These are phyloP conservation scores for Plasmodium cynomolgi DNA, from an alignment of 169 alveolate genomes.

Conservation along the genomic window DNA sequence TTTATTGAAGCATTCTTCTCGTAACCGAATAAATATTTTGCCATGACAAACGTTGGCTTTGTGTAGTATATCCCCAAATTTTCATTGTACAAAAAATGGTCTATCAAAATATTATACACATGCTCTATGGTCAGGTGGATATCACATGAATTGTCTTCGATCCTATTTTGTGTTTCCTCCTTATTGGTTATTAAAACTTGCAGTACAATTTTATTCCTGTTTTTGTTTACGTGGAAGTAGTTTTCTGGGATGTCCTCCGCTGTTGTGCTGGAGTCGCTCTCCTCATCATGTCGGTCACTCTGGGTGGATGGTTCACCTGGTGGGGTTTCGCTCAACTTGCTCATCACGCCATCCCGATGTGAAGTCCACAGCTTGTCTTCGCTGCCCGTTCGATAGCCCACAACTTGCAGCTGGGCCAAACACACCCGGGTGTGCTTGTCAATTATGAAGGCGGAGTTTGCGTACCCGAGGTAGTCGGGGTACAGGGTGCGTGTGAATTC, in stretches of 20 bases:
- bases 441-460: constrained; percentile 23
- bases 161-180: background rate
- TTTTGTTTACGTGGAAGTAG: background rate
- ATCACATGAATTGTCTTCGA: constrained; percentile 3
- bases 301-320: background rate
- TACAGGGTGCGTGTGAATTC: background rate
- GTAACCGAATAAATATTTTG: constrained; percentile 48
- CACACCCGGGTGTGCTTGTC: background rate
- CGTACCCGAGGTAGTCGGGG: constrained; percentile 25
- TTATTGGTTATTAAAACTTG: constrained; percentile 27
- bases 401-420: constrained; percentile 9
- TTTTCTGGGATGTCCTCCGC: constrained; percentile 3
- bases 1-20: background rate
- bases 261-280: background rate
- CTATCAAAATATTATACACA: constrained; percentile 27
- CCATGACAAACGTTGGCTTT: background rate
- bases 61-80: background rate
- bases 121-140: constrained; percentile 26
- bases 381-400: constrained; percentile 30
- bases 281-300: background rate
- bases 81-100: constrained; percentile 11
- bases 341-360: background rate
- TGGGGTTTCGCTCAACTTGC: background rate
- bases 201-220: constrained; percentile 14
- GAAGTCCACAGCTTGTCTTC: constrained; percentile 12